Evolutionary conservation across 2,329 filamentous ascomycete species (phyloP).

Genomic region (Epichloe sibirici): DNA sequence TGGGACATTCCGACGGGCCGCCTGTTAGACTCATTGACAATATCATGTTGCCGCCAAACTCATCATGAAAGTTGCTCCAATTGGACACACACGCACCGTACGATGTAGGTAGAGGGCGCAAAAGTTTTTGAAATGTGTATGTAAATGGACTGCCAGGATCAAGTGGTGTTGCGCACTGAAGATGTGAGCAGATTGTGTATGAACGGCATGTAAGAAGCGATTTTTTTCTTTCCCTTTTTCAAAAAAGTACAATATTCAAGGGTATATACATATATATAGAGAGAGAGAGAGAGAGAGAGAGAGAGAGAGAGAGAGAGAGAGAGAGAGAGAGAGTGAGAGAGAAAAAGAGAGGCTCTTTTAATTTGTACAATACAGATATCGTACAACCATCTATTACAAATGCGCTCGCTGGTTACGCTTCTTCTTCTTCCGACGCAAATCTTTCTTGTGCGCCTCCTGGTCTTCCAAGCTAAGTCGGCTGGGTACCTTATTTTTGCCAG

Average conservation of each 20-base stretch:
- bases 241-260: not conserved
- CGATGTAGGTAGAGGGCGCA: not conserved
- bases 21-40: conserved; percentile 89
- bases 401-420: conserved; percentile 38
- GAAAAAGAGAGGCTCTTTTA: not conserved
- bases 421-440: conserved; percentile 34
- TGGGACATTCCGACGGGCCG: conserved; percentile 61
- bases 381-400: conserved; percentile 22
- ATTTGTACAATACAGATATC: not conserved
- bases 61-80: conserved; percentile 10
- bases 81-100: not conserved
- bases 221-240: not conserved
- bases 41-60: conserved; percentile 49
- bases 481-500: conserved; percentile 24
- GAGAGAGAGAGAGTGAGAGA: not conserved
- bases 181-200: not conserved
- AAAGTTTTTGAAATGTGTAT: too few species aligned
- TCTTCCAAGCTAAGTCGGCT: conserved; percentile 40
- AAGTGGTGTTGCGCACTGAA: not conserved
- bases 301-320: too few species aligned
- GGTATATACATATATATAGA: not conserved
- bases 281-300: too few species aligned
- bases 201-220: not conserved
- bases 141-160: not conserved
- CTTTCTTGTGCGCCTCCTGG: conserved; percentile 28